Evolutionary conservation across 768 basidiomycete species (phyloP).

Genomic region (Filobasidium wieringae): DNA sequence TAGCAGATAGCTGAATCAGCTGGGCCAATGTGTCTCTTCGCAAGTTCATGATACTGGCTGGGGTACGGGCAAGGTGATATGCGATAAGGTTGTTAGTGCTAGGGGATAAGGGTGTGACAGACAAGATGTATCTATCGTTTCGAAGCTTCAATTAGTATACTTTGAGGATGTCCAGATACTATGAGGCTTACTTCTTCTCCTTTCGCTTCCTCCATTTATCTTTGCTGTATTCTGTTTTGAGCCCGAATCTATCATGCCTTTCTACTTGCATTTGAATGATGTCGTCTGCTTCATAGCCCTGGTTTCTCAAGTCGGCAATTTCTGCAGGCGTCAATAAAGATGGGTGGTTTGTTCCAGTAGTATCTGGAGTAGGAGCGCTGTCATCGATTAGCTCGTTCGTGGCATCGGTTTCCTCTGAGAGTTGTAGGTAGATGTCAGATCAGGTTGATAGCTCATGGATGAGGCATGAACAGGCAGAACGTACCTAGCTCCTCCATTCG

Average conservation of each 20-base stretch:
- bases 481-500: conserved; percentile 69
- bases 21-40: conserved; percentile 82
- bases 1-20: conserved; percentile 67
- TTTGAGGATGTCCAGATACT: neutral
- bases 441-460: neutral
- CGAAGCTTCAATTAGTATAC: neutral
- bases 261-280: conserved; percentile 92
- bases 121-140: conserved; percentile 61
- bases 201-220: conserved; percentile 96
- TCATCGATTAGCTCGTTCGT: conserved; percentile 95
- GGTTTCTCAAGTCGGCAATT: conserved; percentile 68
- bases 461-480: conserved; percentile 22
- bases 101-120: conserved; percentile 76
- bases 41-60: conserved; percentile 58
- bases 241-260: conserved; percentile 74
- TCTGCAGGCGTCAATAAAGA: conserved; percentile 73
- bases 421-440: too few species aligned
- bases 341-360: conserved; percentile 43
- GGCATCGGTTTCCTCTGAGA: conserved; percentile 93
- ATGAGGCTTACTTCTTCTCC: conserved; percentile 68
- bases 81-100: conserved; percentile 76
- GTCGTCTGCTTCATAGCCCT: conserved; percentile 77
- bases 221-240: conserved; percentile 97
- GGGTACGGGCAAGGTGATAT: conserved; percentile 79
- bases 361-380: conserved; percentile 48